These are phyloP conservation scores for Juglanconis oblonga DNA, from an alignment of 2,329 filamentous ascomycete genomes.

Conservation along the genomic window DNA sequence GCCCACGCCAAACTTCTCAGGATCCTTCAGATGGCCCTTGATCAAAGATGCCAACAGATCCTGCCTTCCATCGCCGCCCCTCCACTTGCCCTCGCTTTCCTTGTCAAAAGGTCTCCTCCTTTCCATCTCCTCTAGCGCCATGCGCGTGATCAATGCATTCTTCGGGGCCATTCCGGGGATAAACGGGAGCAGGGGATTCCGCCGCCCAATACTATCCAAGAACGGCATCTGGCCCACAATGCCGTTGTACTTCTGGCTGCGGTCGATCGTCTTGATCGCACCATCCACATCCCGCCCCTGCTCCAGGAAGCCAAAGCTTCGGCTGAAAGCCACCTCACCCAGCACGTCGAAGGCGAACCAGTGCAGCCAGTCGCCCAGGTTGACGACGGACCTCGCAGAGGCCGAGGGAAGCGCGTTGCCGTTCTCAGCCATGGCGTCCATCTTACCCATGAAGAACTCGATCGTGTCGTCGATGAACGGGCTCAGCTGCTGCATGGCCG, in stretches of 20 bases:
- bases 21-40: conserved; percentile 49
- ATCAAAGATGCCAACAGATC: conserved; percentile 51
- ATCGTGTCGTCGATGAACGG: conserved; percentile 52
- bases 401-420: conserved; percentile 22
- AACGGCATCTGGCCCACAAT: conserved; percentile 50
- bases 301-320: conserved; percentile 50
- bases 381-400: conserved; percentile 27
- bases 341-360: conserved; percentile 48
- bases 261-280: conserved; percentile 51
- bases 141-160: conserved; percentile 48
- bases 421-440: conserved; percentile 33
- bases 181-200: conserved; percentile 47
- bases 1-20: conserved; percentile 44
- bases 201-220: conserved; percentile 43
- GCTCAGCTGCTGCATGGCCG: conserved; percentile 48
- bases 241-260: conserved; percentile 51
- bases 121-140: conserved; percentile 48
- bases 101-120: conserved; percentile 44
- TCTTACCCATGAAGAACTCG: conserved; percentile 39
- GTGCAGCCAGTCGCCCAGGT: conserved; percentile 47
- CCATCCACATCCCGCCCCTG: conserved; percentile 48
- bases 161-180: conserved; percentile 41
- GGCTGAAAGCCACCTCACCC: conserved; percentile 49
- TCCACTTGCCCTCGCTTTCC: conserved; percentile 39
- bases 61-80: conserved; percentile 41